Conservation (phyloP, 2,329 filamentous ascomycete genomes). For the Cryphonectria japonica region DNA sequence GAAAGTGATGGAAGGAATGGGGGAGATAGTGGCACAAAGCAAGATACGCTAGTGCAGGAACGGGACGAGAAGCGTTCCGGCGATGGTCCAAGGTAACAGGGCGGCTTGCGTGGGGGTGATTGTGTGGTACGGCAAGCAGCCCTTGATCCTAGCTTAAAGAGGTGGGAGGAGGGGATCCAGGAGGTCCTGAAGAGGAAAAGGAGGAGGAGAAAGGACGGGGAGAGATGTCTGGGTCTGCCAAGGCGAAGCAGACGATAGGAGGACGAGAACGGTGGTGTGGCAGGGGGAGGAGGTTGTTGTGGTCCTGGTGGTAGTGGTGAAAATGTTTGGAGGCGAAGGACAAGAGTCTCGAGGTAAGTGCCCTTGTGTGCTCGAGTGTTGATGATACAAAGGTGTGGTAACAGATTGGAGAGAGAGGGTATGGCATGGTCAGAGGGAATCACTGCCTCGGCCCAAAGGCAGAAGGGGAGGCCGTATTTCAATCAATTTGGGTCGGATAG, state of each 20-base stretch:
- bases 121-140: conserved; percentile 22
- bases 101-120: conserved; percentile 27
- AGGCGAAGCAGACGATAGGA: not conserved
- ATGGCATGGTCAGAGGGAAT: not conserved
- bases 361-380: not conserved
- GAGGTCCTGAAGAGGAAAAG: not conserved
- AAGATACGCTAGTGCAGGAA: conserved; percentile 17
- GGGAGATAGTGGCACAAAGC: conserved; percentile 16
- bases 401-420: not conserved
- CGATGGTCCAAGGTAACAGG: conserved; percentile 9
- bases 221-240: not conserved
- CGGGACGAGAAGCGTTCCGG: conserved; percentile 8
- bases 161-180: not conserved
- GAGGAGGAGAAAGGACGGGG: not conserved
- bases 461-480: conserved; percentile 27
- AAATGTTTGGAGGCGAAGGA: not conserved
- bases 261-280: not conserved
- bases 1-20: conserved; percentile 8
- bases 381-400: conserved; percentile 3
- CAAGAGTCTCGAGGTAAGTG: conserved; percentile 11
- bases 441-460: conserved; percentile 17
- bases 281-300: not conserved
- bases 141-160: conserved; percentile 21
- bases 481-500: conserved; percentile 16
- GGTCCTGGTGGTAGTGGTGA: not conserved